Base-by-base conservation (phyloP, 2,329 filamentous ascomycete genomes). In the Neurospora sp. region DNA sequence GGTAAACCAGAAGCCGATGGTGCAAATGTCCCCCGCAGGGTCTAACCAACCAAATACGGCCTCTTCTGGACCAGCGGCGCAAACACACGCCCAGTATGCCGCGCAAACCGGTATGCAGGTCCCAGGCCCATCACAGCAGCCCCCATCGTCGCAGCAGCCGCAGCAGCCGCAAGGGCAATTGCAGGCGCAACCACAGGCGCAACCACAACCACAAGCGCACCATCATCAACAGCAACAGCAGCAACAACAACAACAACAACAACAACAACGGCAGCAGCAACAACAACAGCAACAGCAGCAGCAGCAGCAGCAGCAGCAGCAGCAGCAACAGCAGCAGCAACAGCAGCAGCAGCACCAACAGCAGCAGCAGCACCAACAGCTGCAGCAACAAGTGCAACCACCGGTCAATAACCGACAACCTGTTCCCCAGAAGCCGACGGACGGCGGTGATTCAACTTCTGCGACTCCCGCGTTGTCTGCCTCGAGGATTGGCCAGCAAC, bases 401-500 rank as follows among this genome's bases (percentile, higher is more conserved):
- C 36, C 70, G 23, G 67, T 10, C 68, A 72, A 68, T 38, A 67
- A 52, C 58, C 73, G 66, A 68, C 77, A 67, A 67, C 73, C 68
- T 11, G 66, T 73, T 23, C 72, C 71, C 11, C 73, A 73, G 28
- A 75, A 76, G 72, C 68, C 74, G 2, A 19, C 70, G 7, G 71
- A 74, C n/a, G 52, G 58, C 13, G 8, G 70, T 15, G 40, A 69
- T 28, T 69, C 73, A 13, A 66, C 75, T 67, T 70, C 75, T 11
- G 72, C 67, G n/a, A 71, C 74, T n/a, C 52, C 52, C 3, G 28
- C 52, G 52, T 33, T 62, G 52, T 62, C 52, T 62, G 28, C 28
- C 13, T 62, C 52, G 8, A 78, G 78, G 68, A 77, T 76, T 67
- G 76, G 74, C 19, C 79, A 78, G 68, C 80, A 78, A 70, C 81